Evolutionary conservation across 306 rosid genomes (phyloP), one percentile per base, ranked within the genome.

Genomic region (Lathyrus sativus): DNA sequence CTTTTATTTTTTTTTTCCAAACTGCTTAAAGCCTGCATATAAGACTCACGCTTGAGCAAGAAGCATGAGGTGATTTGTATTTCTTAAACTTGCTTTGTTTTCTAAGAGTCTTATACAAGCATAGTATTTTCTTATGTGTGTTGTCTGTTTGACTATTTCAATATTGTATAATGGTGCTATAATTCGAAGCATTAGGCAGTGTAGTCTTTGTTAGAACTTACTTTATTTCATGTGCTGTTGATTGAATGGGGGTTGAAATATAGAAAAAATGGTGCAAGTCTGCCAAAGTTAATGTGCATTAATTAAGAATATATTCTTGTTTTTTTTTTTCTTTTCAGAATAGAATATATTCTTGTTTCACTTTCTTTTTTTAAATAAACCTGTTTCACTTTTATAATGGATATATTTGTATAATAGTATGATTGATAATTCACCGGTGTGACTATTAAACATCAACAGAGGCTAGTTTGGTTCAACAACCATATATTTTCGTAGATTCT

Each of bases 401-500:
- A 51, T 9, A 18, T 53, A 22, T 5, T 53, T 22, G 8, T 24
- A 5, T 24, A 12, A 12, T 24, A 3, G 15, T 24, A 24, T 54
- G 60, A 54, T 54, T 54, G 35, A 53, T 22, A 2, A 22, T 22
- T 54, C 15, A 22, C 33, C 5, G 9, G 2, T 22, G 15, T 54
- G 60, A 11, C 37, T 54, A 24, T 54, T 54, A 22, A 53, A 12
- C 14, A 61, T 45, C 14, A 10, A 18, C 48, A 37, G 8, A 10
- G 8, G 11, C 28, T 18, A 3, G 19, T 59, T 60, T 78, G 70
- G 71, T 60, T 65, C 54, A 77, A 65, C 73, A 45, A 71, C 48
- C 72, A 37, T 14, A 49, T 57, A 49, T 58, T 65, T 63, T 49
- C 17, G 12, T 12, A 68, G 43, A 49, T 53, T 69, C 29, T 29